phyloP scores from a whole-genome alignment of 1,284 basidiomycete genomes.

The Apiotrichum gracile region DNA sequence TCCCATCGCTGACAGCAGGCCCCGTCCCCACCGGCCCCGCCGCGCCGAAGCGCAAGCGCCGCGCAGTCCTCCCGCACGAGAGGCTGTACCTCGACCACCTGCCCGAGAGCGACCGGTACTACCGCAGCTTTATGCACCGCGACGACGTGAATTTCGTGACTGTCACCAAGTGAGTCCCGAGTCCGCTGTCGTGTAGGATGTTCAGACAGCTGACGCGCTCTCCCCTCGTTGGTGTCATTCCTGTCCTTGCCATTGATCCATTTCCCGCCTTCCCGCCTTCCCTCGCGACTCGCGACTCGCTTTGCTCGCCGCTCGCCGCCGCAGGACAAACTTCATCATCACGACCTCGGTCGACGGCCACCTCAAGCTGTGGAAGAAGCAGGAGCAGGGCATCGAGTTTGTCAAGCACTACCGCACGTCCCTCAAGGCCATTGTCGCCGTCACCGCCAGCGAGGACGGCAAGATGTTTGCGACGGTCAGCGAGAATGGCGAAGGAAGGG shows the following conservation, averaged over 20 bases:
- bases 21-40: conserved; percentile 20
- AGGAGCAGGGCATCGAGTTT: conserved; percentile 83
- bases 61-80: conserved; percentile 65
- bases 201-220: not conserved
- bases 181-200: not conserved
- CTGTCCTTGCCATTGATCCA: no score
- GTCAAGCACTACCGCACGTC: conserved; percentile 93
- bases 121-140: conserved; percentile 97
- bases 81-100: conserved; percentile 84
- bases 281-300: not conserved
- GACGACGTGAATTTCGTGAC: conserved; percentile 84
- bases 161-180: conserved; percentile 63
- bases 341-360: conserved; percentile 94
- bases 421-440: conserved; percentile 67
- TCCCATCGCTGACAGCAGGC: conserved; percentile 9
- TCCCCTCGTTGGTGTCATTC: not conserved
- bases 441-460: conserved; percentile 87
- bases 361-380: conserved; percentile 98
- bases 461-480: conserved; percentile 83
- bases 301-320: not conserved
- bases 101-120: conserved; percentile 87
- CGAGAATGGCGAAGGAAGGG: conserved; percentile 78
- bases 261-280: not conserved
- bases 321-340: conserved; percentile 85
- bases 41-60: conserved; percentile 27